These are phyloP conservation scores for Fusarium praegraminearum DNA, from an alignment of 2,329 filamentous ascomycete species.

Conservation along the genomic window DNA sequence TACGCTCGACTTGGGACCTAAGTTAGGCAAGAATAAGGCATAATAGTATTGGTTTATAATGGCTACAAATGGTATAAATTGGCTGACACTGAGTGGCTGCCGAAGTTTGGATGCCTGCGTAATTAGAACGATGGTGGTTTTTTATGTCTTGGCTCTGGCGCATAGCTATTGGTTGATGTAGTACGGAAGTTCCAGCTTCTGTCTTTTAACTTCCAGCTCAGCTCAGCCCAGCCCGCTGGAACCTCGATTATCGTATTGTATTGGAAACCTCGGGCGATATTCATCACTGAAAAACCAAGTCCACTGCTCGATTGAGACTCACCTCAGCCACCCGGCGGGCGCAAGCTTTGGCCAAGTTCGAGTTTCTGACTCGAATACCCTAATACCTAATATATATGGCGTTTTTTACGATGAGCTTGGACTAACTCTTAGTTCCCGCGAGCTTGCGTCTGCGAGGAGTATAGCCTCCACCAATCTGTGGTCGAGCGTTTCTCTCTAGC, in stretches of 20 bases:
- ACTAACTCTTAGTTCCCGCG: conserved; percentile 39
- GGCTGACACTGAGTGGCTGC: neutral
- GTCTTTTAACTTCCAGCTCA: neutral
- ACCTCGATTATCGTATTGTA: neutral
- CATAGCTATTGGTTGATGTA: neutral
- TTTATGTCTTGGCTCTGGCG: neutral
- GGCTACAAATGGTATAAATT: neutral
- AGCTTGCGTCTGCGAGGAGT: conserved; percentile 1
- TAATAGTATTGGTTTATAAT: neutral
- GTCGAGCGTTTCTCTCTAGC: neutral
- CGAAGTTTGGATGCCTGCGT: conserved; percentile 4
- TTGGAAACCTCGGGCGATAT: neutral
- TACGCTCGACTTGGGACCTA: neutral
- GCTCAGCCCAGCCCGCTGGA: neutral
- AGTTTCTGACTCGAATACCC: conserved; percentile 2
- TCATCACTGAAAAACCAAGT: neutral
- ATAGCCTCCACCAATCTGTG: conserved; percentile 21
- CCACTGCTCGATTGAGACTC: conserved; percentile 1
- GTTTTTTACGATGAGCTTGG: neutral
- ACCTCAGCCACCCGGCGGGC: neutral
- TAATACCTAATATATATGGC: too few relatives aligned
- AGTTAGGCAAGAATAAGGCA: conserved; percentile 1
- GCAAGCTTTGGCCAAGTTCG: conserved; percentile 7
- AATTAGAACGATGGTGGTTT: conserved; percentile 6
- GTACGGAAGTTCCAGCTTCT: neutral